Base-by-base conservation (phyloP, 73 alveolate species). In the Stentor coeruleus region DNA sequence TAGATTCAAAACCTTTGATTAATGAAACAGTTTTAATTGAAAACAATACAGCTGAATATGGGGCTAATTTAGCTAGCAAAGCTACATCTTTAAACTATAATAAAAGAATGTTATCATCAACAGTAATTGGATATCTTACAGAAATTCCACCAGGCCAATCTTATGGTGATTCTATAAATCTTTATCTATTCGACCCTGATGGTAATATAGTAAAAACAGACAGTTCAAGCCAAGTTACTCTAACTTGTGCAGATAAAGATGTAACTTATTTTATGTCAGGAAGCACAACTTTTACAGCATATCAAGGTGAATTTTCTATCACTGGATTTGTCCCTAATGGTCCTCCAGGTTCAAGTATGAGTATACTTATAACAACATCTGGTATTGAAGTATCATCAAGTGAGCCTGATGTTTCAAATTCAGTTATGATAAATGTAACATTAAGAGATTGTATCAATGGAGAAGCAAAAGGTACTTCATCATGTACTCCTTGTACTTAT, bases 21-120 rank as follows among this genome's bases (percentile, higher is more conserved):
- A 40, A 66, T 66, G 1, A 37, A 31, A 66, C 1, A 37, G 37
- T 20, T 66, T 1, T 66, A 14, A 20, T 20, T 11, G 6, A 31
- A 14, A 75, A 75, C 38, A 75, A 75, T 33, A 37, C 83, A 26
- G 83, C 83, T 0, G 33, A 14, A 20, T 75, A 31, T 75, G 83
- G 83, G 2, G 39, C 33, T 37, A 39, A 75, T 75, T 26, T 38
- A 26, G 83, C 83, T n/a, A 39, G 74, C 38, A 14, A 36, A 30
- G 80, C 83, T 0, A 35, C 58, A 14, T 26, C 33, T 33, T 26
- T 75, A 35, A 20, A 33, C 2, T 66, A 28, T 66, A 20, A 20
- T 11, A 31, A 31, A 66, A 66, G 79, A 33, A 14, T 20, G 20
- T 31, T 66, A 20, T 20, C 79, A 66, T 20, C n/a, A 14, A 57